Evolutionary conservation across 148 eudicot genomes (phyloP).

Genomic region (Rhododendron ovatum): DNA sequence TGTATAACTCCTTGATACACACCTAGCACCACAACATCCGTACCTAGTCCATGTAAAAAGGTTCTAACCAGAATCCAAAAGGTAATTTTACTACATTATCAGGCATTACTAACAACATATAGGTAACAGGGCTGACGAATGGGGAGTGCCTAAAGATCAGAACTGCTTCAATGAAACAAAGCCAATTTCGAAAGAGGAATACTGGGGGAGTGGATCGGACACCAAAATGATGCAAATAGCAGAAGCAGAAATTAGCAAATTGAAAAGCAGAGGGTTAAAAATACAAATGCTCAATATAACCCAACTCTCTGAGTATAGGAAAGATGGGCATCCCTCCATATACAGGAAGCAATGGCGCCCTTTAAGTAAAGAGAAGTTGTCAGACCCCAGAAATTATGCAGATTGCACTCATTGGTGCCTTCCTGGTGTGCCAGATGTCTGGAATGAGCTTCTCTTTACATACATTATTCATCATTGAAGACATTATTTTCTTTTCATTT

Average conservation of each 20-base stretch:
- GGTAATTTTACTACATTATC: neutral
- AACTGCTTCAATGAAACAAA: constrained; percentile 50
- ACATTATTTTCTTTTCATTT: neutral
- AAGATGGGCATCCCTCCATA: constrained; percentile 12
- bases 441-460: neutral
- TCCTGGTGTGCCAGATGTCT: neutral
- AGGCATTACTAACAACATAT: neutral
- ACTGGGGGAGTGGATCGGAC: constrained; percentile 52
- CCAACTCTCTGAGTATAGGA: constrained; percentile 12
- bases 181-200: constrained; percentile 31
- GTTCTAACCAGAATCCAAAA: neutral
- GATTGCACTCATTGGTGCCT: neutral
- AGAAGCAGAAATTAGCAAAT: neutral
- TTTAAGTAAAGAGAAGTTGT: neutral
- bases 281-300: constrained; percentile 11
- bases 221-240: constrained; percentile 18
- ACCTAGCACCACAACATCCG: neutral
- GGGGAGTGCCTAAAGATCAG: constrained; percentile 16
- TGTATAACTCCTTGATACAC: neutral
- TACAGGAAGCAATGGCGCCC: constrained; percentile 4
- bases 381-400: neutral
- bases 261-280: neutral
- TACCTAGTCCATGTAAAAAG: neutral
- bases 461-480: neutral
- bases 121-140: neutral